phyloP scores from a whole-genome alignment of 345 rosid species.

The Melaleuca quinquenervia region DNA sequence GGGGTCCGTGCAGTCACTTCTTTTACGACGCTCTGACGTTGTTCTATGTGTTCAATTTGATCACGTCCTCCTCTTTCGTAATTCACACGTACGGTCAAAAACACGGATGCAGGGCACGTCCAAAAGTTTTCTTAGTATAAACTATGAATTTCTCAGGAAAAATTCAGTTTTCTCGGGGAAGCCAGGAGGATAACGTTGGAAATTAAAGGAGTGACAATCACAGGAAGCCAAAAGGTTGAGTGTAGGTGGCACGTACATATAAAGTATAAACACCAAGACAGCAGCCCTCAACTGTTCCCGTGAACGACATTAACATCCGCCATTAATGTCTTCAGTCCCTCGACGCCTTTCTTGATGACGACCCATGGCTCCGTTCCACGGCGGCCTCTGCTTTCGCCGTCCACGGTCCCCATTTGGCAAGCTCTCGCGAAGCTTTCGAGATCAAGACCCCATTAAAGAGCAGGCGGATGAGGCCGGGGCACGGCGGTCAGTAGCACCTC shows the following conservation, averaged over 20 bases:
- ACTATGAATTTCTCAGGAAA: background rate
- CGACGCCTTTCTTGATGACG: background rate
- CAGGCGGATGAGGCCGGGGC: too few relatives aligned
- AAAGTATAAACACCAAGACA: background rate
- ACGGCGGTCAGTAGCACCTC: background rate
- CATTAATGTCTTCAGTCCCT: slow-evolving; percentile 6
- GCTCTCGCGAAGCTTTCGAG: background rate
- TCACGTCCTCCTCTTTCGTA: background rate
- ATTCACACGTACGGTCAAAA: background rate
- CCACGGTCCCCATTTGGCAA: background rate
- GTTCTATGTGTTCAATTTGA: background rate
- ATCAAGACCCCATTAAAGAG: background rate
- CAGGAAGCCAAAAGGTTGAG: background rate
- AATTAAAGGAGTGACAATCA: background rate
- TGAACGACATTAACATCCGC: slow-evolving; percentile 1
- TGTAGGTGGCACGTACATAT: background rate
- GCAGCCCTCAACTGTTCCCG: slow-evolving; percentile 3
- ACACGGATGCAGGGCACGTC: background rate
- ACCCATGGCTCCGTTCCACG: background rate
- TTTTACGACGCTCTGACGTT: background rate
- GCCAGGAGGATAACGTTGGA: background rate
- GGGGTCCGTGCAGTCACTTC: background rate
- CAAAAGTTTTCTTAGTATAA: background rate
- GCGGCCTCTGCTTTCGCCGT: background rate
- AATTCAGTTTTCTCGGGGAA: background rate